A percentile compares a stretch with the other conserved stretches of the same genome.
Conservation (phyloP, 2,329 filamentous ascomycete species). For the Aotearoamyces nothofagi region DNA sequence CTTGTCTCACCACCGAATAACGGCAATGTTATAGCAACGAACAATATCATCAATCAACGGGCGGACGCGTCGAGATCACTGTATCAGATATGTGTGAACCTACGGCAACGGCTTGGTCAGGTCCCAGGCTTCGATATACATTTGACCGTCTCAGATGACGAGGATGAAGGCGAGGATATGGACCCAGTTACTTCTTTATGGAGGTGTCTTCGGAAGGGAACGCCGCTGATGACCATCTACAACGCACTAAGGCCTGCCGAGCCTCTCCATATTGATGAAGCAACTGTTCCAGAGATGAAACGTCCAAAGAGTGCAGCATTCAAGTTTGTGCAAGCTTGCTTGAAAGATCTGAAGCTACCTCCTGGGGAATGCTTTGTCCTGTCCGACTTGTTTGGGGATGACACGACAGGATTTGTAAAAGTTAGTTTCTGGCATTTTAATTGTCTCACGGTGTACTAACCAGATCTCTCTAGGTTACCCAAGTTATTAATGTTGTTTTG, state of each 20-base stretch:
- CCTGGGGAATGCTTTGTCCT: conserved; percentile 82
- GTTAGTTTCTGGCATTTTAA: conserved; percentile 24
- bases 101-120: conserved; percentile 66
- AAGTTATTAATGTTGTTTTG: conserved; percentile 83
- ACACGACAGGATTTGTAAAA: conserved; percentile 96
- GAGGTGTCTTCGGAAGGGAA: conserved; percentile 71
- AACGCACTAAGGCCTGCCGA: conserved; percentile 64
- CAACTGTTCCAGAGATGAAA: conserved; percentile 49
- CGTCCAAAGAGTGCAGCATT: conserved; percentile 78
- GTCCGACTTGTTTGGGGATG: conserved; percentile 78
- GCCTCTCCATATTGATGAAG: conserved; percentile 51
- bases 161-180: conserved; percentile 46
- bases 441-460: neutral
- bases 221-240: conserved; percentile 77
- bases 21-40: conserved; percentile 57
- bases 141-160: conserved; percentile 55
- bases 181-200: conserved; percentile 86
- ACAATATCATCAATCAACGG: conserved; percentile 95
- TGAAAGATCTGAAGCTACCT: conserved; percentile 66
- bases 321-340: conserved; percentile 82
- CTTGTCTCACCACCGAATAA: conserved; percentile 27
- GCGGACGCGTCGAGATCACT: conserved; percentile 84
- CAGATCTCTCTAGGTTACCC: conserved; percentile 46
- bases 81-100: conserved; percentile 84
- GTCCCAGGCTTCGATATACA: conserved; percentile 73